A percentile compares a stretch with the other conserved stretches of the same genome.
These are phyloP conservation scores for Sporothrix humicola DNA, from an alignment of 2,329 filamentous ascomycete genomes.

Conservation along the genomic window DNA sequence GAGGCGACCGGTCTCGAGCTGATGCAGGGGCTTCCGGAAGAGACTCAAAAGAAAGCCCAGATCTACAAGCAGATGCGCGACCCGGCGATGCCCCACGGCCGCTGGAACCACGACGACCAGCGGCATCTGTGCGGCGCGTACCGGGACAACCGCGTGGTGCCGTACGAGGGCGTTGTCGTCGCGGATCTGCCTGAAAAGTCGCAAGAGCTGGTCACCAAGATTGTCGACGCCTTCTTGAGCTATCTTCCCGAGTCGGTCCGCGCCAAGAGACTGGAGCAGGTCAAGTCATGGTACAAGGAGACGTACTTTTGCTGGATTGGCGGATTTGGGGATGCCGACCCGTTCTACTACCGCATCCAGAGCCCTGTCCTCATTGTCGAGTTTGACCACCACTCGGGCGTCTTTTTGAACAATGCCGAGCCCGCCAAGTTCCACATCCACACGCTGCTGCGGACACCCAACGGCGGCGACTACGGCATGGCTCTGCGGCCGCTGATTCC, in stretches of 20 bases:
- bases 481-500: conserved; percentile 51
- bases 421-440: conserved; percentile 82
- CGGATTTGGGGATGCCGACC: conserved; percentile 66
- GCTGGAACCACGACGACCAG: conserved; percentile 84
- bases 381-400: conserved; percentile 78
- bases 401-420: conserved; percentile 74
- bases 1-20: conserved; percentile 68
- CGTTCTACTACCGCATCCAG: conserved; percentile 80
- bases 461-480: conserved; percentile 76
- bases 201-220: conserved; percentile 59
- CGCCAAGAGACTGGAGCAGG: conserved; percentile 58
- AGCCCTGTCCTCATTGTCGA: conserved; percentile 76
- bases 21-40: conserved; percentile 66
- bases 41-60: conserved; percentile 57
- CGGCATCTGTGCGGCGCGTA: conserved; percentile 79
- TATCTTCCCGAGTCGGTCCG: conserved; percentile 68
- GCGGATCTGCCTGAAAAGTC: conserved; percentile 55
- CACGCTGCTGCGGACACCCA: conserved; percentile 73
- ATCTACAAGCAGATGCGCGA: conserved; percentile 67
- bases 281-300: conserved; percentile 64
- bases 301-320: conserved; percentile 85
- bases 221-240: conserved; percentile 68
- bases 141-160: conserved; percentile 77
- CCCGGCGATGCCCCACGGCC: conserved; percentile 66
- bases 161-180: conserved; percentile 71